These are phyloP conservation scores for Microglena sp. DNA, from an alignment of 139 green algal genomes.

Conservation along the genomic window DNA sequence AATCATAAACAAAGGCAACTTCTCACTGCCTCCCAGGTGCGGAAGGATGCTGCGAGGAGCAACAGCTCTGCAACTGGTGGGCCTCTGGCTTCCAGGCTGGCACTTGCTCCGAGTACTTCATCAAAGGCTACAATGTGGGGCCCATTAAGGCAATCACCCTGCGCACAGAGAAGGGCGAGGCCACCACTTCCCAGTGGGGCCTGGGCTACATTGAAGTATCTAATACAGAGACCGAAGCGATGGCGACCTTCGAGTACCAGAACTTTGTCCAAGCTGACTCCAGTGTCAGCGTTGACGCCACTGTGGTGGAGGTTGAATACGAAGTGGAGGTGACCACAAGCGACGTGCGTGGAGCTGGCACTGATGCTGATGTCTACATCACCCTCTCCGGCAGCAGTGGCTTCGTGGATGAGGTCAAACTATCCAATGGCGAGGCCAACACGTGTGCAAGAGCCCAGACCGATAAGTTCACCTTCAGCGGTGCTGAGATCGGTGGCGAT, in stretches of 20 bases:
- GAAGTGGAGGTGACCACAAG: background rate
- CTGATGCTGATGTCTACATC: constrained; percentile 11
- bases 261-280: background rate
- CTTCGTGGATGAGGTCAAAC: background rate
- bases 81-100: background rate
- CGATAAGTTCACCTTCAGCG: constrained; percentile 10
- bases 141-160: background rate
- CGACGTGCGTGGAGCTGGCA: constrained; percentile 11
- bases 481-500: background rate
- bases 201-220: constrained; percentile 7
- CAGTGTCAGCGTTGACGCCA: background rate
- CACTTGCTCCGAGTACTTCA: background rate
- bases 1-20: no score
- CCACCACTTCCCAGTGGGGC: constrained; percentile 5
- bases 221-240: background rate
- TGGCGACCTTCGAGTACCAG: constrained; percentile 4
- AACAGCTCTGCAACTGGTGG: constrained; percentile 5
- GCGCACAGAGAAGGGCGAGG: background rate
- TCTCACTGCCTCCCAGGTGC: no score
- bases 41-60: no score
- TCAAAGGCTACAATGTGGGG: background rate
- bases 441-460: no score
- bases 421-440: no score
- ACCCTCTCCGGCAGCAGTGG: constrained; percentile 1
- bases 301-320: constrained; percentile 1